Base-by-base conservation (phyloP, 1,284 basidiomycete species). In the Austroboletus niveus region DNA sequence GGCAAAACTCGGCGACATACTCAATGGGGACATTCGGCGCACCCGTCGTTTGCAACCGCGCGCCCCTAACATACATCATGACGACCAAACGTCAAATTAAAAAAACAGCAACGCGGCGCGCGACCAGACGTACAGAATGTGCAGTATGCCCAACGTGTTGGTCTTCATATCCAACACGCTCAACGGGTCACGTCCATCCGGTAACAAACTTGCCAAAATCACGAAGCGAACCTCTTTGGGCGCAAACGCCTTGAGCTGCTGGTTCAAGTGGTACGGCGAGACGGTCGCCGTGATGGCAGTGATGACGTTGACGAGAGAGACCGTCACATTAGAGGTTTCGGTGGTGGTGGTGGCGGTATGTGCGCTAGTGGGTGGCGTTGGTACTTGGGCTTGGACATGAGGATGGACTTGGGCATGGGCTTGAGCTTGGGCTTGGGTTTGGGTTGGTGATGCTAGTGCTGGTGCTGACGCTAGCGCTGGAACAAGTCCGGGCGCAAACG, bases 141-240 rank as follows among this genome's bases (percentile, higher is more conserved):
- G 85, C 32, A 91, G 66, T 40, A 79, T 77, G 0, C 82, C 86
- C 6, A 89, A 63, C 1, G 86, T 85, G 63, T 87, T 78, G 36
- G 62, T 63, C 32, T 72, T 68, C 22, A 79, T 65, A 56, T 86
- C 76, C 41, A 91, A 68, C 11, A 84, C 60, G 3, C 66, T 56
- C 48, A 89, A 63, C 6, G 87, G 87, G 62, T 89, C 87, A 56
- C 79, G 78, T 11, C 80, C 82, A 47, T 73, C 73, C 0, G 75
- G 65, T 10, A 84, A 60, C 12, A 73, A 57, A 52, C 77, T 75
- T 3, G 77, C 73, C 8, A 84, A 69, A 43, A 80, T 69, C 9
- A 71, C 60, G 24, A 84, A 79, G 17, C 76, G 67, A 17, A 76
- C 68, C 20, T 83, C 81, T 47, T 72, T 75, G 4, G 74, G 69